phyloP scores from a whole-genome alignment of 768 basidiomycete genomes.

The Termitomyces sp. region DNA sequence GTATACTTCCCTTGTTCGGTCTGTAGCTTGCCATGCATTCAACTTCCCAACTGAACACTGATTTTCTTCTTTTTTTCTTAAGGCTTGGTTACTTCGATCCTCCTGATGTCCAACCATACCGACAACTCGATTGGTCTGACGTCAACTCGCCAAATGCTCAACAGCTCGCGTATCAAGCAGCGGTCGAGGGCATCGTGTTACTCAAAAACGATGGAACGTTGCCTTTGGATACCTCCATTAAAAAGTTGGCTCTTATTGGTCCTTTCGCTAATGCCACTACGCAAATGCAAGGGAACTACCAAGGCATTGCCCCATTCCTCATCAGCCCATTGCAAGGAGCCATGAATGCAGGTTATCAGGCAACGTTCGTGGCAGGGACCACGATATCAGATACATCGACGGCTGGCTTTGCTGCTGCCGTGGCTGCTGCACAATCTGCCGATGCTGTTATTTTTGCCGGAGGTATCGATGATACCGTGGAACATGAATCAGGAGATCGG shows the following conservation, averaged over 20 bases:
- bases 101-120: slow-evolving; percentile 44
- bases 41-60: slow-evolving; percentile 1
- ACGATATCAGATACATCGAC: slow-evolving; percentile 35
- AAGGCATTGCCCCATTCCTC: slow-evolving; percentile 52
- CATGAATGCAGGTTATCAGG: slow-evolving; percentile 42
- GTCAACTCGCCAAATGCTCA: slow-evolving; percentile 47
- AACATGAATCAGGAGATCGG: slow-evolving; percentile 46
- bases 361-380: slow-evolving; percentile 42
- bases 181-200: slow-evolving; percentile 53
- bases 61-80: background rate
- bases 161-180: slow-evolving; percentile 46
- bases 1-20: slow-evolving; percentile 55
- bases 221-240: slow-evolving; percentile 43
- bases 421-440: slow-evolving; percentile 44
- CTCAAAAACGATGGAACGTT: slow-evolving; percentile 64
- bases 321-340: slow-evolving; percentile 51
- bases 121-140: slow-evolving; percentile 45
- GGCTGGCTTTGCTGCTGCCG: slow-evolving; percentile 46
- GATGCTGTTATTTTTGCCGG: slow-evolving; percentile 53
- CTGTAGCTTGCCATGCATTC: slow-evolving; percentile 10
- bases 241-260: slow-evolving; percentile 56
- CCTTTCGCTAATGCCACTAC: slow-evolving; percentile 56
- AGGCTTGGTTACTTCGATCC: slow-evolving; percentile 61
- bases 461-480: slow-evolving; percentile 49
- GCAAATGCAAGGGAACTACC: slow-evolving; percentile 58